Evolutionary conservation across 495 filamentous ascomycete species (phyloP).

Genomic region (Amorphotheca resinae): DNA sequence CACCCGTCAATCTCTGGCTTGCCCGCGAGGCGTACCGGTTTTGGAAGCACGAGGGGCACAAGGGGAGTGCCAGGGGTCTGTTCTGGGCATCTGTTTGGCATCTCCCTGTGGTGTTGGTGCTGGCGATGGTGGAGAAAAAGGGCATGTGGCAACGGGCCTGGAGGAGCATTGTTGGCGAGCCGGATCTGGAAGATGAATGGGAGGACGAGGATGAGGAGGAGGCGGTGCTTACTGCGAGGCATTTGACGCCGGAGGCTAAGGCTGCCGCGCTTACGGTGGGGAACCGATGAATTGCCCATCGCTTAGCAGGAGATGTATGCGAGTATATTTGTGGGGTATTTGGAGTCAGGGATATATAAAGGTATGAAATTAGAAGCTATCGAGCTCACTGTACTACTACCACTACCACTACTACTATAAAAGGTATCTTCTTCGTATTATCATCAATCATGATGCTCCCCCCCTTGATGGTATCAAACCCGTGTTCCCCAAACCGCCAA

Average conservation of each 20-base stretch:
- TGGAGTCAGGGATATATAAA: not conserved
- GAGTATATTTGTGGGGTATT: not conserved
- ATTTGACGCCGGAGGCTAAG: conserved; percentile 8
- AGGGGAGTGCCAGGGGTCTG: conserved; percentile 69
- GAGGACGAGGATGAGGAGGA: conserved; percentile 32
- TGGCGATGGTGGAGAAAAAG: conserved; percentile 90
- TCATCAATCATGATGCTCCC: not conserved
- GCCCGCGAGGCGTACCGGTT: conserved; percentile 69
- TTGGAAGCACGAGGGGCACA: conserved; percentile 63
- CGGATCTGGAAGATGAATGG: conserved; percentile 25
- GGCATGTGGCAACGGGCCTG: conserved; percentile 83
- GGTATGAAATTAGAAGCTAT: not conserved
- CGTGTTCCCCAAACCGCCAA: not conserved
- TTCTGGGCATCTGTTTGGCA: conserved; percentile 99
- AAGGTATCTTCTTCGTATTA: not conserved
- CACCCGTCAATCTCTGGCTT: conserved; percentile 78
- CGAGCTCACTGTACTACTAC: not conserved
- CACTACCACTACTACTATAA: not conserved
- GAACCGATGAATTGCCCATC: not conserved
- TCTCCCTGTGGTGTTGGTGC: conserved; percentile 76
- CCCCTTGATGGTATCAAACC: not conserved
- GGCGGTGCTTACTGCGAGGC: conserved; percentile 8
- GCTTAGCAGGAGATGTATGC: not conserved
- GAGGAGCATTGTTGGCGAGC: conserved; percentile 32
- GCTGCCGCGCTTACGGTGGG: not conserved